These are phyloP conservation scores for Wallacemonas collosoma DNA, from an alignment of 208 protist genomes.

Conservation along the genomic window DNA sequence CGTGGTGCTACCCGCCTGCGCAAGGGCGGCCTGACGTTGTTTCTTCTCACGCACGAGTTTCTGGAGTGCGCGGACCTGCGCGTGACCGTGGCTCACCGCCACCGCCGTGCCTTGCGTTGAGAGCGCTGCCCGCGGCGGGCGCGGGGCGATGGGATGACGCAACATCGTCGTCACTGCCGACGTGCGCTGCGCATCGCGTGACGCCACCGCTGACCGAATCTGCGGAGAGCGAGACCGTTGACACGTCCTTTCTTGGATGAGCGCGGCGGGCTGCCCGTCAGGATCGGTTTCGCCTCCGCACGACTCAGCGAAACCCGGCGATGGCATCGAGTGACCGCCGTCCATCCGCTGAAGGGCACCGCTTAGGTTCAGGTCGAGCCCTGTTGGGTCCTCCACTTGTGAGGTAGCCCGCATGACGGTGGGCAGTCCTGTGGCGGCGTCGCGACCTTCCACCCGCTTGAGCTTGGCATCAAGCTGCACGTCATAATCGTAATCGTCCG, in stretches of 20 bases:
- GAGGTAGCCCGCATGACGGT: not conserved
- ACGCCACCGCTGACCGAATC: too few species aligned
- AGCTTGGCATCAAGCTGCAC: conserved; percentile 22
- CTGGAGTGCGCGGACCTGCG: conserved; percentile 22
- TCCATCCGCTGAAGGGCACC: not conserved
- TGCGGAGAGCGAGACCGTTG: too few species aligned
- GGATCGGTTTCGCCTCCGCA: too few species aligned
- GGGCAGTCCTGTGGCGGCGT: conserved; percentile 25
- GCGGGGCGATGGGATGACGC: not conserved
- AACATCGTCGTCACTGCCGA: too few species aligned
- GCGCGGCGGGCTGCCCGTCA: too few species aligned
- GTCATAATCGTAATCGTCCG: conserved; percentile 31
- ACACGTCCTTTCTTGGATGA: too few species aligned
- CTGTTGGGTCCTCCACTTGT: not conserved
- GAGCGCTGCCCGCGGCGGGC: conserved; percentile 2
- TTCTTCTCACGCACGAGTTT: conserved; percentile 22
- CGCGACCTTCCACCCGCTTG: conserved; percentile 25
- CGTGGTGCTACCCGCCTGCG: not conserved
- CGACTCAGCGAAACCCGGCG: too few species aligned
- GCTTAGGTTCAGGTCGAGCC: not conserved
- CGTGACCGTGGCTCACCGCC: conserved; percentile 22
- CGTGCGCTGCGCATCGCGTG: too few species aligned
- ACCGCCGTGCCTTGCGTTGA: conserved; percentile 33
- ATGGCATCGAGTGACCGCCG: too few species aligned
- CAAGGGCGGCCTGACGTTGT: too few species aligned